These are phyloP conservation scores for Amaranthus cruentus DNA, from an alignment of 148 eudicot genomes.

Conservation along the genomic window DNA sequence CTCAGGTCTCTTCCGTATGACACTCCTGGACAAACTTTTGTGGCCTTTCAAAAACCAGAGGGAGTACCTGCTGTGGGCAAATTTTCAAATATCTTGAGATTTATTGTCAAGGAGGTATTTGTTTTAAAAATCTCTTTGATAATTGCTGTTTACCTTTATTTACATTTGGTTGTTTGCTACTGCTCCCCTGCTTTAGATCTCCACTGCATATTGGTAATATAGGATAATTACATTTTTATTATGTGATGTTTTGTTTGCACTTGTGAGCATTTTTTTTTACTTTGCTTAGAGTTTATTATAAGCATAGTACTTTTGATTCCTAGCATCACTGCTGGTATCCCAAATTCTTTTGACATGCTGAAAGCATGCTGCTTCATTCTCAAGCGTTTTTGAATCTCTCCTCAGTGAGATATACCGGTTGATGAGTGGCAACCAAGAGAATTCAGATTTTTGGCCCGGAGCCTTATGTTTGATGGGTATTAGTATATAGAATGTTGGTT, in stretches of 20 bases:
- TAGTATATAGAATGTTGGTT: not conserved
- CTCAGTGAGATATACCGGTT: not conserved
- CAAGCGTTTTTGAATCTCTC: not conserved
- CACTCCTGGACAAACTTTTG: slow-evolving; percentile 86
- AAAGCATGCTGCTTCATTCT: not conserved
- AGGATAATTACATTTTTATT: not conserved
- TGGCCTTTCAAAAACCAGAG: slow-evolving; percentile 84
- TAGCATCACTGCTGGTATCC: not conserved
- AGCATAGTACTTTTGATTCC: not conserved
- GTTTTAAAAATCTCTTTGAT: not conserved
- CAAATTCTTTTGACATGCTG: not conserved
- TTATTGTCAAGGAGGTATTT: slow-evolving; percentile 79
- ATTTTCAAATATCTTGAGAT: slow-evolving; percentile 72
- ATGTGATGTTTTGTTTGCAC: not conserved
- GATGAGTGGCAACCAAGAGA: not conserved
- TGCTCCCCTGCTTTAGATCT: not conserved
- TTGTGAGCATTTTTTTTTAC: not conserved
- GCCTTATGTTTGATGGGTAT: not conserved
- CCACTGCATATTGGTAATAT: too few relatives aligned
- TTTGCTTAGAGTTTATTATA: not conserved
- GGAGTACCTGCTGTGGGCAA: slow-evolving; percentile 81
- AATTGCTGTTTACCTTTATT: not conserved
- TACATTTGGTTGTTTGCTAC: not conserved
- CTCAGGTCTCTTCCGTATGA: slow-evolving; percentile 87
- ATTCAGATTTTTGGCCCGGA: not conserved